Conservation (phyloP, 108 stramenopile genomes). For the Fragilaria crotonensis region DNA sequence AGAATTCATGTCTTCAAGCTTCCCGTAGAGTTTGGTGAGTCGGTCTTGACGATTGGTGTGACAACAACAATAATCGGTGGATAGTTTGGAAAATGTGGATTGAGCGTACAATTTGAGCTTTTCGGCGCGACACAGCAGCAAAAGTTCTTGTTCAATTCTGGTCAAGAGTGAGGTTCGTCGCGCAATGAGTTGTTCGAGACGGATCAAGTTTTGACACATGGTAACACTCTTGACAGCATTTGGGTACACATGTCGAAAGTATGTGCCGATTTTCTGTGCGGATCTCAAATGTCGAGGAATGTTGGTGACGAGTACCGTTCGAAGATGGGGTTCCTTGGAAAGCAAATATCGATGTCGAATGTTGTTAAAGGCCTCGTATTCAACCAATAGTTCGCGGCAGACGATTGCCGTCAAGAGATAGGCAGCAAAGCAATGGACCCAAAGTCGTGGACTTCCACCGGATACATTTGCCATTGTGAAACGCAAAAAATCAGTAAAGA, state of each 20-base stretch:
- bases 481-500: conserved; percentile 78
- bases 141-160: conserved; percentile 67
- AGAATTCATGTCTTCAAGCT: conserved; percentile 68
- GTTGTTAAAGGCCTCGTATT: conserved; percentile 79
- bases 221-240: conserved; percentile 76
- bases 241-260: conserved; percentile 84
- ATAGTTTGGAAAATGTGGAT: no score
- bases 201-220: conserved; percentile 80
- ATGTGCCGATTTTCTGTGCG: conserved; percentile 58
- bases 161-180: conserved; percentile 55
- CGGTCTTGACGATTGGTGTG: conserved; percentile 47
- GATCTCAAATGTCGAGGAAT: conserved; percentile 84
- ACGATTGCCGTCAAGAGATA: conserved; percentile 81
- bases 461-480: conserved; percentile 88
- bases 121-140: conserved; percentile 63
- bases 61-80: conserved; percentile 7
- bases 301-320: conserved; percentile 79
- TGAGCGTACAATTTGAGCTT: conserved; percentile 59
- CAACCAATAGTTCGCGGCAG: conserved; percentile 65
- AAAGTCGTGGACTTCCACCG: conserved; percentile 62
- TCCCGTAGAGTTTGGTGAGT: conserved; percentile 50
- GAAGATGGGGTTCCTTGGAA: conserved; percentile 74
- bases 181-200: conserved; percentile 54
- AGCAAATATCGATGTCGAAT: conserved; percentile 85
- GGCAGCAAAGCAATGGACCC: conserved; percentile 85